Evolutionary conservation across 257 asterid species (phyloP).

Genomic region (Plectranthus barbatus): DNA sequence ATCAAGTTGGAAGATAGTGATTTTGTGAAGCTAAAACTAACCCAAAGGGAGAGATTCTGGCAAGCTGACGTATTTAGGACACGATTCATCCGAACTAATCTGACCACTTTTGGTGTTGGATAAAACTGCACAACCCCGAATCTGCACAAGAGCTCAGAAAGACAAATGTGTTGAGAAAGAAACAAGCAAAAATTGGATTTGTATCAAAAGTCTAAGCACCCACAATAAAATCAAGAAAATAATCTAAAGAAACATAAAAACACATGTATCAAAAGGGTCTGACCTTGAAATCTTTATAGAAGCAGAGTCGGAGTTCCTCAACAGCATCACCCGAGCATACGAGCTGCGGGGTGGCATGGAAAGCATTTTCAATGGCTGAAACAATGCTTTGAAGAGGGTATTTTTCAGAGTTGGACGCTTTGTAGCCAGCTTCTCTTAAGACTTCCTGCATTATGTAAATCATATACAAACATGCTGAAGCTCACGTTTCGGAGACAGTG

Average conservation of each 20-base stretch:
- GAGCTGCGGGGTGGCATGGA: conserved; percentile 65
- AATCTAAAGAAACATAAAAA: neutral
- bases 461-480: neutral
- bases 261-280: neutral
- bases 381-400: conserved; percentile 74
- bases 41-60: conserved; percentile 41
- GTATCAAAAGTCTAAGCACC: neutral
- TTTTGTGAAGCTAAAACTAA: conserved; percentile 14
- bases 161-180: neutral
- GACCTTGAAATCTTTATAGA: conserved; percentile 82
- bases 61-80: conserved; percentile 69
- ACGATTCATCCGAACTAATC: conserved; percentile 28
- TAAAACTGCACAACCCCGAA: conserved; percentile 49
- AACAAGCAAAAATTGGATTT: neutral
- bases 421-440: conserved; percentile 62
- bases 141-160: conserved; percentile 37
- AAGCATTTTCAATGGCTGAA: conserved; percentile 74
- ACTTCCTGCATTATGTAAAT: conserved; percentile 45
- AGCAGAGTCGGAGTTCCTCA: conserved; percentile 78
- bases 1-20: too few relatives aligned
- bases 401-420: conserved; percentile 67
- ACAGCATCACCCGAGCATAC: conserved; percentile 60
- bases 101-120: conserved; percentile 15
- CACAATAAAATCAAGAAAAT: neutral
- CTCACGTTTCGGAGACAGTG: too few relatives aligned